Percentiles rank a stretch among this genome's conserved stretches.
Conservation (phyloP, 495 filamentous ascomycete species). For the Articulospora tetracladia region DNA sequence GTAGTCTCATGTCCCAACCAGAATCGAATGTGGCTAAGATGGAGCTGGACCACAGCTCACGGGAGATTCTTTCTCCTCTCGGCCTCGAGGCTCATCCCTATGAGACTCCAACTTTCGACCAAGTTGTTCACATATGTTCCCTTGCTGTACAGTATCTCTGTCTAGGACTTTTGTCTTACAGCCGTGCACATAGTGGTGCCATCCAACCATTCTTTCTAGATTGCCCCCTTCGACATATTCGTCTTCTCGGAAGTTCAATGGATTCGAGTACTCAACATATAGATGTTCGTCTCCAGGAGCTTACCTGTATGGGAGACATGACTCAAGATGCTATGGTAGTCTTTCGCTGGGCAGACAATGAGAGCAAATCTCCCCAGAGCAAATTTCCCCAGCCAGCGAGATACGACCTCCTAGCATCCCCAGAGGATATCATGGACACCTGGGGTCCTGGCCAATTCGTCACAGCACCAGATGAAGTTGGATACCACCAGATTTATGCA, state of each 20-base stretch:
- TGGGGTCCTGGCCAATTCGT: slow-evolving; percentile 13
- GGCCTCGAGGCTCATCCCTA: not conserved
- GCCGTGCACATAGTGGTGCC: slow-evolving; percentile 1
- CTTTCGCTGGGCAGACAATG: no score
- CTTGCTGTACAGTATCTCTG: not conserved
- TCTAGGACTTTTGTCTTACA: not conserved
- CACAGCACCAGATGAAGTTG: not conserved
- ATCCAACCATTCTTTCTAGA: slow-evolving; percentile 3
- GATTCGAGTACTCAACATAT: not conserved
- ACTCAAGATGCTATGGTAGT: slow-evolving; percentile 6
- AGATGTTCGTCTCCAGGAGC: not conserved
- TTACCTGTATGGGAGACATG: slow-evolving; percentile 11
- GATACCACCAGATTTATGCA: not conserved
- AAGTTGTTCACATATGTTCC: not conserved
- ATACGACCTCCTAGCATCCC: slow-evolving; percentile 14
- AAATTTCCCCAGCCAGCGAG: not conserved
- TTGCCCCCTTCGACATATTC: not conserved
- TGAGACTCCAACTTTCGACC: not conserved
- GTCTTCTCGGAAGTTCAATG: not conserved
- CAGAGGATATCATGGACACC: slow-evolving; percentile 13
- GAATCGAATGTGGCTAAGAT: not conserved
- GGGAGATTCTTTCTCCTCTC: no score
- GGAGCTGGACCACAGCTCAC: not conserved
- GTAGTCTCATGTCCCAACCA: not conserved
- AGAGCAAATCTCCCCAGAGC: no score